Evolutionary conservation across 192 early-diverging fungal genomes (phyloP).

Genomic region (Gamsiella multidivaricata): DNA sequence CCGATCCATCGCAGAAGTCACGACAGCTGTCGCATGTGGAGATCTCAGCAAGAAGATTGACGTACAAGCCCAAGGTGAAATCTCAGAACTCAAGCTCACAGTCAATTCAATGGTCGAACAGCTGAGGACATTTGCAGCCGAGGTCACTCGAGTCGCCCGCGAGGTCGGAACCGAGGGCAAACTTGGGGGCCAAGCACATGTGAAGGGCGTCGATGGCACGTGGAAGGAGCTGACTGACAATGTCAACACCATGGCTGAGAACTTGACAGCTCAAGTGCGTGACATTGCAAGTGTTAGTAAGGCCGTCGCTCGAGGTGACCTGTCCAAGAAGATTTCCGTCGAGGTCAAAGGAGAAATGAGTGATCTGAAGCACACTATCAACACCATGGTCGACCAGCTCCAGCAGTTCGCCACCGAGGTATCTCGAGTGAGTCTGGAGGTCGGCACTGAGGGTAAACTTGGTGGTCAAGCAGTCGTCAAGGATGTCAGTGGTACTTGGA

Average conservation of each 20-base stretch:
- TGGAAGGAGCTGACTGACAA: slow-evolving; percentile 76
- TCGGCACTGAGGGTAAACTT: slow-evolving; percentile 65
- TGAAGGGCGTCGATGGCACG: slow-evolving; percentile 69
- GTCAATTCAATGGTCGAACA: slow-evolving; percentile 76
- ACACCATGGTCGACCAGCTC: slow-evolving; percentile 75
- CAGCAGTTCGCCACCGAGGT: slow-evolving; percentile 67
- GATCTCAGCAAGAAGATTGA: slow-evolving; percentile 67
- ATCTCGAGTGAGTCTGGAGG: slow-evolving; percentile 58
- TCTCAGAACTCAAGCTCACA: slow-evolving; percentile 70
- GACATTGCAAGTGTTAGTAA: slow-evolving; percentile 72
- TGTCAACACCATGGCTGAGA: slow-evolving; percentile 76
- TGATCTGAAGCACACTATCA: slow-evolving; percentile 75
- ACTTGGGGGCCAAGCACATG: slow-evolving; percentile 65
- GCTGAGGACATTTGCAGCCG: slow-evolving; percentile 68
- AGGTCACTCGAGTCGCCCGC: slow-evolving; percentile 70
- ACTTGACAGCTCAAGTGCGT: slow-evolving; percentile 74
- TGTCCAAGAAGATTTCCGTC: slow-evolving; percentile 70
- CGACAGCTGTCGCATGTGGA: slow-evolving; percentile 70
- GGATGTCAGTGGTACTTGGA: slow-evolving; percentile 72
- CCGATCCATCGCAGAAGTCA: slow-evolving; percentile 68
- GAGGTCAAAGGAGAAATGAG: slow-evolving; percentile 72
- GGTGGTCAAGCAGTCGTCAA: slow-evolving; percentile 64
- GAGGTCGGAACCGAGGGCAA: slow-evolving; percentile 72
- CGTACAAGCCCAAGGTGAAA: slow-evolving; percentile 68
- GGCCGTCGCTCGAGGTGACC: slow-evolving; percentile 71